phyloP scores from a whole-genome alignment of 1,139 yeast species.

The Lodderomyces margitis region DNA sequence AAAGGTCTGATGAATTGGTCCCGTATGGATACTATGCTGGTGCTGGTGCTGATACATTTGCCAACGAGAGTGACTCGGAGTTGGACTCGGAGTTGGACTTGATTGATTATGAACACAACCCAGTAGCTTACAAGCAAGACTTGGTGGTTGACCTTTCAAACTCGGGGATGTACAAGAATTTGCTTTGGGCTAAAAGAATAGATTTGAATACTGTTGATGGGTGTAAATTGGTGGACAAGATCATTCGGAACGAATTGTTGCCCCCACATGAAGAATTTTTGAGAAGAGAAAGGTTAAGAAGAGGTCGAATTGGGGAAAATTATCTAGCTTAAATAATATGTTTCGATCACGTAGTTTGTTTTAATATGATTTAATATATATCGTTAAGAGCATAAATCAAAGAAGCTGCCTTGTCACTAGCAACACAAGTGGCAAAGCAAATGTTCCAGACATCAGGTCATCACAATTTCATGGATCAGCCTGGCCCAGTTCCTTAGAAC shows the following conservation, averaged over 20 bases:
- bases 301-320: slow-evolving; percentile 49
- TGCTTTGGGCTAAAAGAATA: slow-evolving; percentile 52
- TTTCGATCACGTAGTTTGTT: not conserved
- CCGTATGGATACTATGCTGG: slow-evolving; percentile 10
- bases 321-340: slow-evolving; percentile 25
- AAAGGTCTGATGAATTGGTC: slow-evolving; percentile 10
- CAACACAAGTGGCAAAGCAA: not conserved
- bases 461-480: slow-evolving; percentile 79
- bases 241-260: slow-evolving; percentile 32
- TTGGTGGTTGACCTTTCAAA: slow-evolving; percentile 46
- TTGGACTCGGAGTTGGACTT: slow-evolving; percentile 9
- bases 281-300: slow-evolving; percentile 34
- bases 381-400: not conserved
- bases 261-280: slow-evolving; percentile 30
- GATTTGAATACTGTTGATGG: slow-evolving; percentile 33
- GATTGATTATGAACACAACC: slow-evolving; percentile 13
- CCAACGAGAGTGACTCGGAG: slow-evolving; percentile 8
- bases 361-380: not conserved
- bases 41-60: slow-evolving; percentile 10
- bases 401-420: too few relatives aligned
- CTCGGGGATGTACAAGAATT: slow-evolving; percentile 58
- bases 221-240: slow-evolving; percentile 28
- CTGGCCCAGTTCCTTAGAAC: slow-evolving; percentile 26
- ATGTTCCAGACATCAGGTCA: slow-evolving; percentile 84
- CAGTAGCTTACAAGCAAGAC: slow-evolving; percentile 20